Conservation (phyloP, 2,329 filamentous ascomycete species). For the Curvularia sp. region DNA sequence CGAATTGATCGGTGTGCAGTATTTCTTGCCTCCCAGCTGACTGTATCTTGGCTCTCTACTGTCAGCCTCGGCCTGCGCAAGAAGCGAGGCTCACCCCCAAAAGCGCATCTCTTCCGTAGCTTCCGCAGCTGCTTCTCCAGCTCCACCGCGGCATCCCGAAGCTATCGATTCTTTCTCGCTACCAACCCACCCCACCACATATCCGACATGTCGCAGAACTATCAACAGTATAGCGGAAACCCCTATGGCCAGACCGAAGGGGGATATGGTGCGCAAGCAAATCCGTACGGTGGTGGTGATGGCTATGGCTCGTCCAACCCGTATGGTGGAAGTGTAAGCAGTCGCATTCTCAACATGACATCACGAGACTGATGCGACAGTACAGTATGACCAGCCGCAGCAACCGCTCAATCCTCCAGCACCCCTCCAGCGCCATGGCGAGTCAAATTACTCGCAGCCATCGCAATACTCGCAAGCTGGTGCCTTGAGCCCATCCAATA, state of each 20-base stretch:
- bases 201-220: constrained; percentile 50
- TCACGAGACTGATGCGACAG: constrained; percentile 17
- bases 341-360: constrained; percentile 3
- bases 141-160: constrained; percentile 31
- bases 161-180: constrained; percentile 18
- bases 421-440: constrained; percentile 42
- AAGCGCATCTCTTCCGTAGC: constrained; percentile 36
- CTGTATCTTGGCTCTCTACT: constrained; percentile 12
- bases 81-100: constrained; percentile 11
- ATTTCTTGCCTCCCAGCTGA: neutral
- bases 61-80: constrained; percentile 11
- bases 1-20: constrained; percentile 11
- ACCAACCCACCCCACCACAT: constrained; percentile 17
- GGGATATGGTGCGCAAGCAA: constrained; percentile 27
- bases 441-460: constrained; percentile 50
- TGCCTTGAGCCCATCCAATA: constrained; percentile 35
- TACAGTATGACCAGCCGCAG: constrained; percentile 35
- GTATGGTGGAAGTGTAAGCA: constrained; percentile 40
- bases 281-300: constrained; percentile 50
- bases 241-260: constrained; percentile 18
- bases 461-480: constrained; percentile 46
- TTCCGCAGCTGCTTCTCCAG: constrained; percentile 33
- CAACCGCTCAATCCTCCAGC: constrained; percentile 36
- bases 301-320: constrained; percentile 43
- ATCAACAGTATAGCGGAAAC: constrained; percentile 57